Base-by-base conservation (phyloP, 2,329 filamentous ascomycete species). In the Lomentospora prolificans region DNA sequence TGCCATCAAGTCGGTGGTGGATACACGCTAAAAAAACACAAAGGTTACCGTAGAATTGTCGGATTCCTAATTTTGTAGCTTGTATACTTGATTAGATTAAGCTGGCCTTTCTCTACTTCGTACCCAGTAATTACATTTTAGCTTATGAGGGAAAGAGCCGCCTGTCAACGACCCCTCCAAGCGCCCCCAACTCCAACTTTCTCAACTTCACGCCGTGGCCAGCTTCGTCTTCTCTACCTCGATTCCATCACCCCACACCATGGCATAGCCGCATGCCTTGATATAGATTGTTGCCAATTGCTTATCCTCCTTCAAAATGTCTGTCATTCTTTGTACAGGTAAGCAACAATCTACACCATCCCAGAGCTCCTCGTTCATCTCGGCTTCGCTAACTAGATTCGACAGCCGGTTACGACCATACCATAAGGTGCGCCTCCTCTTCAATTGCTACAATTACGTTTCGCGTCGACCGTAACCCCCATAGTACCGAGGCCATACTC, bases 251-350 rank as follows among this genome's bases (percentile, higher is more conserved):
- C 44, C 10, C 44, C 4, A 33, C 7, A 19, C 4, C 28, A 52
- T 33, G 50, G 50, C 50, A 52, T 52, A 33, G 12, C 28, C 17
- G 50, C 22, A n/a, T 33, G 51, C n/a, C 12, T 50, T 17, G 8
- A 30, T 36, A 19, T 22, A 22, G 36, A 33, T 33, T 12, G 8
- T 3, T 24, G 31, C 36, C 50, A 52, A 30, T 25, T 19, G 14
- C 3, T 36, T 24, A 5, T 33, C n/a, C 36, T 52, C 5, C 19
- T 24, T 46, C 51, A 36, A 54, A 2, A 82, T 82, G 79, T 82
- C 80, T 64, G 80, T 82, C 62, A 82, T 82, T 71, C 75, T 82
- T 59, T 82, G 80, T 65, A 82, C 80, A 66, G 79, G 79, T 82
- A 72, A 62, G 68, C 62, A n/a, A 41, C 55, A 48, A 55, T 52